A percentile compares a stretch with the other conserved stretches of the same genome.
These are phyloP conservation scores for Dryadomyces quercus-mongolicae DNA, from an alignment of 2,329 filamentous ascomycete species.

Conservation along the genomic window DNA sequence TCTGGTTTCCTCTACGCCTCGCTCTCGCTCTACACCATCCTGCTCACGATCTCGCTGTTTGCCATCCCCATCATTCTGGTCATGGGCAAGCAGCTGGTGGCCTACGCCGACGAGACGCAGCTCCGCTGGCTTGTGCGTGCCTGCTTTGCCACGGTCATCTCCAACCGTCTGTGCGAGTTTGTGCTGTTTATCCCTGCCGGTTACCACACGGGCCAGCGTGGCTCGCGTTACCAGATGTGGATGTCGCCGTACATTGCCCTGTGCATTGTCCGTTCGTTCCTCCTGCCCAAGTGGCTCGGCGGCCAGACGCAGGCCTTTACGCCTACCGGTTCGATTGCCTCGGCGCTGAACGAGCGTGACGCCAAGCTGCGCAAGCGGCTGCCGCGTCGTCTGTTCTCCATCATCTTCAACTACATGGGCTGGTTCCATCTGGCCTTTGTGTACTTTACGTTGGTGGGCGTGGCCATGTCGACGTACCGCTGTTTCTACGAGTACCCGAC, in stretches of 20 bases:
- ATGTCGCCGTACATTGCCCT: slow-evolving; percentile 33
- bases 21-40: slow-evolving; percentile 42
- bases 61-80: slow-evolving; percentile 46
- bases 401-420: slow-evolving; percentile 40
- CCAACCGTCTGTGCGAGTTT: slow-evolving; percentile 42
- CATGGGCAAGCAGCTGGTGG: slow-evolving; percentile 43
- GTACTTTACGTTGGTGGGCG: slow-evolving; percentile 30
- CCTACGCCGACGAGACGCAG: slow-evolving; percentile 37
- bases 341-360: slow-evolving; percentile 46
- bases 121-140: slow-evolving; percentile 46
- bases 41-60: slow-evolving; percentile 26
- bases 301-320: slow-evolving; percentile 47
- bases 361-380: slow-evolving; percentile 37
- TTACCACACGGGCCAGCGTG: slow-evolving; percentile 45
- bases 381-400: slow-evolving; percentile 38
- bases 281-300: slow-evolving; percentile 49
- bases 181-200: slow-evolving; percentile 43
- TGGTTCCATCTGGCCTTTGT: slow-evolving; percentile 26
- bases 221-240: slow-evolving; percentile 44
- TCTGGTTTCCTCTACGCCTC: slow-evolving; percentile 44
- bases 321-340: slow-evolving; percentile 44
- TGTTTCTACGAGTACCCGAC: slow-evolving; percentile 28
- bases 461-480: slow-evolving; percentile 30
- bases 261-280: slow-evolving; percentile 43
- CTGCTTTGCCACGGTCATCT: slow-evolving; percentile 37